Conservation (phyloP, 768 basidiomycete species). For the Boletus insuetus region DNA sequence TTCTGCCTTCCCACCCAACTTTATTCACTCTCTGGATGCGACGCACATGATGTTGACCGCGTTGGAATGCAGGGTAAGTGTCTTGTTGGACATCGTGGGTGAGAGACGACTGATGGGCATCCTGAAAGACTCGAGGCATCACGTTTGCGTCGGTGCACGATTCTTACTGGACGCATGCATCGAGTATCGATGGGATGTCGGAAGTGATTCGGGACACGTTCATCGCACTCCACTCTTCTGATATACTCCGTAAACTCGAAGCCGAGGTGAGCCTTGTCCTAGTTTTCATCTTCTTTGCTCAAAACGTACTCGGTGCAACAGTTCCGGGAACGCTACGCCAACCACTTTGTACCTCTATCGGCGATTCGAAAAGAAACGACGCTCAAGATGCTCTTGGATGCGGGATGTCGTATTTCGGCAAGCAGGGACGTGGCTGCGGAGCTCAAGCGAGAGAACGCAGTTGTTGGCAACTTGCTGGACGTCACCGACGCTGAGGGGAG, state of each 20-base stretch:
- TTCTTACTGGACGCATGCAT: conserved; percentile 98
- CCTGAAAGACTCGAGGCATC: conserved; percentile 58
- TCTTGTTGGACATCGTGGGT: background rate
- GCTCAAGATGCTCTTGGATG: conserved; percentile 39
- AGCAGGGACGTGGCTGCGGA: conserved; percentile 39
- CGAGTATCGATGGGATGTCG: conserved; percentile 84
- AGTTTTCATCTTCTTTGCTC: background rate
- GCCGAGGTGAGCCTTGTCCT: conserved; percentile 55
- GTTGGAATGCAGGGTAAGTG: conserved; percentile 75
- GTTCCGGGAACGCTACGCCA: conserved; percentile 78
- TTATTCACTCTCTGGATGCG: conserved; percentile 95
- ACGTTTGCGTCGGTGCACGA: conserved; percentile 97
- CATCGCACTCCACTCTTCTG: conserved; percentile 85
- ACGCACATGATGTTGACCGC: conserved; percentile 99
- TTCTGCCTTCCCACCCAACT: conserved; percentile 98
- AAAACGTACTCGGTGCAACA: conserved; percentile 25
- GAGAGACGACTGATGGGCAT: conserved; percentile 4
- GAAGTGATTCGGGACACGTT: conserved; percentile 89
- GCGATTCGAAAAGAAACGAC: conserved; percentile 39
- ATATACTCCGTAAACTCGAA: conserved; percentile 71
- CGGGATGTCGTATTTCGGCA: conserved; percentile 46
- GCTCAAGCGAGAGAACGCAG: conserved; percentile 12
- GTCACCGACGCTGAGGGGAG: conserved; percentile 37
- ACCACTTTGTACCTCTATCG: conserved; percentile 61
- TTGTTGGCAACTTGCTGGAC: conserved; percentile 35